Base-by-base conservation (phyloP, 1,139 yeast species). In the Protomyces pachydermus region DNA sequence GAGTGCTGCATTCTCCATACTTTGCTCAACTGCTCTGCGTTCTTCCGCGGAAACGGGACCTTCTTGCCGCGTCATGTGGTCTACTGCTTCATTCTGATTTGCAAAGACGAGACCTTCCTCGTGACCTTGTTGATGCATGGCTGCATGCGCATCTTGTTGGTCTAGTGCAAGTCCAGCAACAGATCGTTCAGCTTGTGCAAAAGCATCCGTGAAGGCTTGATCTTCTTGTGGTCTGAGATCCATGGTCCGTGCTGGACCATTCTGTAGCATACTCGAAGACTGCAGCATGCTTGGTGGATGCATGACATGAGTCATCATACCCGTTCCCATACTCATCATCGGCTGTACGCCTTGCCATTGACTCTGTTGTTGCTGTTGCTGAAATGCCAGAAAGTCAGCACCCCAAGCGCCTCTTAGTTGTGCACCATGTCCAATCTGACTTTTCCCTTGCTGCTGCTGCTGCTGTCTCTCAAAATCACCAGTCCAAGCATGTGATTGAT, bases 161-260 rank as follows among this genome's bases (percentile, higher is more conserved):
- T 35, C 45, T 42, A 28, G 38, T 28, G 37, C 16, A 10, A 35
- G 12, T 1, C 25, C 38, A 9, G 28, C 38, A 9, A 58, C 34
- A 8, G 62, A 38, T 45, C 37, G 52, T 34, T 58, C 62, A 18
- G 62, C 62, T 32, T 52, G 56, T 14, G 56, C 62, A 20, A 58
- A 58, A 6, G 62, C 62, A 16, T 39, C 56, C 12, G 28, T 32
- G 53, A 58, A 58, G 3, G 62, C 53, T 20, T 50, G 53, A 14
- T 50, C 35, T 28, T 28, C 32, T 28, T 28, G 32, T 28, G 32
- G 32, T 28, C 32, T 28, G 32, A 28, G 32, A n/a, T 14, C 16
- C 20, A 25, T 34, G 9, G 12, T 34, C 2, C 18, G 34, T 6
- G 6, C 32, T 23, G 20, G 53, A 2, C n/a, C 37, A 23, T 16